A percentile compares a stretch with the other conserved stretches of the same genome.
phyloP scores from a whole-genome alignment of 2,329 filamentous ascomycete genomes.

The Colletotrichum destructivum region DNA sequence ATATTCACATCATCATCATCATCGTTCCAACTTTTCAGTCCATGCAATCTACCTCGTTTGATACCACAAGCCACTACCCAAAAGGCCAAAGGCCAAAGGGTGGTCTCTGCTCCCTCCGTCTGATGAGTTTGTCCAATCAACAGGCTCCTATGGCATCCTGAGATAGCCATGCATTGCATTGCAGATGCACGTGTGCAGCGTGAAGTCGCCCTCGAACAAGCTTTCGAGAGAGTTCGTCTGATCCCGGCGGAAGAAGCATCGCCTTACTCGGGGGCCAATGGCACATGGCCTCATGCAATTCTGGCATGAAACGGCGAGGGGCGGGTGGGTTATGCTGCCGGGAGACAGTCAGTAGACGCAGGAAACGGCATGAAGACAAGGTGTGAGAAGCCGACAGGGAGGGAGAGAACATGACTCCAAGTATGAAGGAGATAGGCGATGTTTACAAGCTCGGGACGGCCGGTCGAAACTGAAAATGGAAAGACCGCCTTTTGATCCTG shows the following conservation, averaged over 20 bases:
- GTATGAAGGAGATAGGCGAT: no score
- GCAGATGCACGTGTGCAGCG: background rate
- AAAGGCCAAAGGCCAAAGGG: background rate
- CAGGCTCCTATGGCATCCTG: no score
- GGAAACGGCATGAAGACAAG: no score
- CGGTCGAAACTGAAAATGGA: no score
- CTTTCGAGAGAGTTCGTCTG: constrained; percentile 2
- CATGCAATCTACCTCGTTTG: background rate
- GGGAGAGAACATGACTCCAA: background rate
- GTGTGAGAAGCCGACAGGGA: no score
- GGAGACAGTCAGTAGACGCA: background rate
- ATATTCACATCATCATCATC: background rate
- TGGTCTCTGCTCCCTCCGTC: background rate
- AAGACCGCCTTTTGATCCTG: background rate
- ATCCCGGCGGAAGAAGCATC: background rate
- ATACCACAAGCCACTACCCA: background rate
- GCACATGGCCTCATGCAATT: background rate
- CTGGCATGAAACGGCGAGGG: background rate
- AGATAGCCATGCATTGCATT: background rate
- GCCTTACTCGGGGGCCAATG: background rate
- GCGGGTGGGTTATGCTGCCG: background rate
- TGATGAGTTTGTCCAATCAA: background rate
- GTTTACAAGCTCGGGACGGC: background rate
- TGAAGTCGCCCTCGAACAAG: background rate
- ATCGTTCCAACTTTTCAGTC: background rate